A percentile compares a stretch with the other conserved stretches of the same genome.
phyloP scores from a whole-genome alignment of 805 yeast species.

The Teunomyces atbi region DNA sequence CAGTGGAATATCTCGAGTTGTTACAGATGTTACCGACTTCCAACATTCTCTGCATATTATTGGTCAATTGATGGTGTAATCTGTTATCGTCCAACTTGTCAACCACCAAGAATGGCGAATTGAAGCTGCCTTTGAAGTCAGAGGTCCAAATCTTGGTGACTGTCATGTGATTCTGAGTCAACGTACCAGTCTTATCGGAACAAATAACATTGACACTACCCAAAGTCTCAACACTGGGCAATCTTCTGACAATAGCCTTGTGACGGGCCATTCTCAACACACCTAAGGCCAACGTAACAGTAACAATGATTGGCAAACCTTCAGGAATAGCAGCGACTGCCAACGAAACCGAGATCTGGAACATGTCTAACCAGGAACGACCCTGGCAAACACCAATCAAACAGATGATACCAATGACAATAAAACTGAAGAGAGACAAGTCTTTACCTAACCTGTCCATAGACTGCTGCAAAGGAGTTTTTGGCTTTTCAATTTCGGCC shows the following conservation, averaged over 20 bases:
- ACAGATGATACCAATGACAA: conserved; percentile 88
- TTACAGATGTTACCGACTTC: conserved; percentile 74
- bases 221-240: conserved; percentile 93
- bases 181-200: conserved; percentile 52
- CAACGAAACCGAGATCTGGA: conserved; percentile 92
- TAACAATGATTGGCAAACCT: conserved; percentile 96
- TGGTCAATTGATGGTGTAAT: conserved; percentile 46
- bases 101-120: conserved; percentile 43
- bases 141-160: conserved; percentile 79
- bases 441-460: conserved; percentile 97
- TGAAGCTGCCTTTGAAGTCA: conserved; percentile 47
- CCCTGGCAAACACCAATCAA: conserved; percentile 89
- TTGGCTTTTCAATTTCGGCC: conserved; percentile 93
- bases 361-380: conserved; percentile 95
- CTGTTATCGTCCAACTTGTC: conserved; percentile 45
- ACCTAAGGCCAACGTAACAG: conserved; percentile 95
- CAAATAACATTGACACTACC: conserved; percentile 76
- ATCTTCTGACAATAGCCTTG: conserved; percentile 88
- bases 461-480: conserved; percentile 91
- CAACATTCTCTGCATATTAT: conserved; percentile 54
- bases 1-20: conserved; percentile 67
- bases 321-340: conserved; percentile 99
- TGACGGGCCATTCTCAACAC: conserved; percentile 94
- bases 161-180: conserved; percentile 90
- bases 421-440: conserved; percentile 78